phyloP scores from a whole-genome alignment of 2,329 filamentous ascomycete genomes.

The Aureobasidium uvarum region DNA sequence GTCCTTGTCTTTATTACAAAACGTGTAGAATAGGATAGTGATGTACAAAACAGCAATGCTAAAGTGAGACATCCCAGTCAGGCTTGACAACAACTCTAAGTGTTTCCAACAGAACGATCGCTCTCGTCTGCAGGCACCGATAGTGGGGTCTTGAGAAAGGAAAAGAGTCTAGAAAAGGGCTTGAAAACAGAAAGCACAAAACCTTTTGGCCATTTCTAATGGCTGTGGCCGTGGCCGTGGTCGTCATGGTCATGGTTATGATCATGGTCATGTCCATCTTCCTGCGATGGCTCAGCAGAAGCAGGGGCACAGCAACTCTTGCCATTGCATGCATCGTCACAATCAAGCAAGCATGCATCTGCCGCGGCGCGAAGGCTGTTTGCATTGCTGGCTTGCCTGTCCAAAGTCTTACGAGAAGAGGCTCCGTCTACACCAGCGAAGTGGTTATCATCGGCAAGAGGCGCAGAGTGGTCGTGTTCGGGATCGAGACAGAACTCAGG shows the following conservation, averaged over 20 bases:
- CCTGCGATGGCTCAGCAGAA: slow-evolving; percentile 24
- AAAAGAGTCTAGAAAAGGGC: neutral
- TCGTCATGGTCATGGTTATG: slow-evolving; percentile 30
- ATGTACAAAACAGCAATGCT: slow-evolving; percentile 17
- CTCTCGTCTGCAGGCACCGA: neutral
- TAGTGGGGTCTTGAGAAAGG: neutral
- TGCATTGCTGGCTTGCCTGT: slow-evolving; percentile 38
- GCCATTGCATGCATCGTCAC: slow-evolving; percentile 45
- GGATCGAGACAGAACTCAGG: slow-evolving; percentile 67
- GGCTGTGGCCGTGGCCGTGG: slow-evolving; percentile 28
- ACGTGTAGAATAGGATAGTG: slow-evolving; percentile 6
- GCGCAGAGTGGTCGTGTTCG: slow-evolving; percentile 45
- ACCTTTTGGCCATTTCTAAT: slow-evolving; percentile 6
- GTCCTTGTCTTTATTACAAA: neutral
- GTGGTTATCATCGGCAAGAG: slow-evolving; percentile 32
- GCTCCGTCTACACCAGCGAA: slow-evolving; percentile 35
- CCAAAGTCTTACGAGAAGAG: slow-evolving; percentile 37
- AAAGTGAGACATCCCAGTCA: neutral
- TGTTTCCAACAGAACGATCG: neutral
- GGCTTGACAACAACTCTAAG: neutral
- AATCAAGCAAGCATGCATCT: slow-evolving; percentile 45
- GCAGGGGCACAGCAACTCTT: slow-evolving; percentile 42
- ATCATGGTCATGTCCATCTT: slow-evolving; percentile 41
- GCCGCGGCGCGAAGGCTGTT: slow-evolving; percentile 35
- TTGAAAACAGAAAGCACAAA: neutral